phyloP scores from a whole-genome alignment of 1,284 basidiomycete species.

The Naganishia cerealis region DNA sequence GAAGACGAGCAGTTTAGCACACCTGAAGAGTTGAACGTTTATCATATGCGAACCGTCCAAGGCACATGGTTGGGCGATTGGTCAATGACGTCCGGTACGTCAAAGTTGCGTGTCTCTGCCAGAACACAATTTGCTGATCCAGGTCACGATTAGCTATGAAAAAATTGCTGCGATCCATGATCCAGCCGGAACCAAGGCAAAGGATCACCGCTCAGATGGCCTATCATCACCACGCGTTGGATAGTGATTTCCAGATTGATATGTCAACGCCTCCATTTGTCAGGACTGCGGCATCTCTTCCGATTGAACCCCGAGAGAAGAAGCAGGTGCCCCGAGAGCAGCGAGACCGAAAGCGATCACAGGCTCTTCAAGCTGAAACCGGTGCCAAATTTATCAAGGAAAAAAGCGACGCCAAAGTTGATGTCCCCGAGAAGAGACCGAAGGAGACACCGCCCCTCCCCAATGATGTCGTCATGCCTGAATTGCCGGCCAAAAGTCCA shows the following conservation, averaged over 20 bases:
- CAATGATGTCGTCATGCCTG: not conserved
- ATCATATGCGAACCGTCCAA: constrained; percentile 74
- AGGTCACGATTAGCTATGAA: constrained; percentile 39
- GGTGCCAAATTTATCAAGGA: constrained; percentile 21
- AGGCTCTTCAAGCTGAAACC: constrained; percentile 27
- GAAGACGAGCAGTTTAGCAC: constrained; percentile 78
- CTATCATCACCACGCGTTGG: constrained; percentile 47
- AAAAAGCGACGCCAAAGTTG: not conserved
- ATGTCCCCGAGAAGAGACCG: not conserved
- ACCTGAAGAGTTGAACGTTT: constrained; percentile 74
- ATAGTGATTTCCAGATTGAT: constrained; percentile 39
- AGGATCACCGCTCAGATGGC: constrained; percentile 47
- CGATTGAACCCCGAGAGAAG: constrained; percentile 14
- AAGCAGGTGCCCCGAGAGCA: constrained; percentile 9
- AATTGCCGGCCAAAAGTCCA: not conserved
- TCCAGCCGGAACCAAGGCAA: constrained; percentile 45
- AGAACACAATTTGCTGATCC: constrained; percentile 4
- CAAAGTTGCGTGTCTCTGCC: not conserved
- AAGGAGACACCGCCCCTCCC: not conserved
- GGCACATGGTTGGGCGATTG: constrained; percentile 80
- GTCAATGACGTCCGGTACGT: constrained; percentile 64
- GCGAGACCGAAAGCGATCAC: constrained; percentile 20
- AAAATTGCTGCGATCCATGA: constrained; percentile 47
- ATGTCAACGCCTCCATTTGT: constrained; percentile 52
- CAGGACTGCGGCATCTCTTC: constrained; percentile 41